phyloP scores from a whole-genome alignment of 225 moss, liverwort and hornwort species.

The Asterella californica region DNA sequence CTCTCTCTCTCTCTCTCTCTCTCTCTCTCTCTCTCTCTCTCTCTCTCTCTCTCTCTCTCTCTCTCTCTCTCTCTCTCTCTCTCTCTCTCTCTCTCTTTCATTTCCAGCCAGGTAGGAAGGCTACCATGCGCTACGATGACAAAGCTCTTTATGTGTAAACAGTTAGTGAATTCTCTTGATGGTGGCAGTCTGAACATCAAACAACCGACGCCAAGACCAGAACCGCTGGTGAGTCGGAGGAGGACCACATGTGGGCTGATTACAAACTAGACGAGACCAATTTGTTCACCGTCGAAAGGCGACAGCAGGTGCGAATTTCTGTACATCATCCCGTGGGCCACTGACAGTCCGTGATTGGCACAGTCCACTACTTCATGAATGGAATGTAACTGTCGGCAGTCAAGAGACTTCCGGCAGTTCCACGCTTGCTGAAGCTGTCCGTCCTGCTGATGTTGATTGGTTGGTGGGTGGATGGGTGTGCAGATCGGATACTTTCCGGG shows the following conservation, averaged over 20 bases:
- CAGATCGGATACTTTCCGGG: conserved; percentile 83
- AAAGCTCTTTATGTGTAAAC: background rate
- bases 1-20: too few relatives aligned
- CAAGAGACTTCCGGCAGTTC: background rate
- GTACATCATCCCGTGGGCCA: background rate
- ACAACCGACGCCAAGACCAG: conserved; percentile 67
- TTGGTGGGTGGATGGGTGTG: conserved; percentile 20
- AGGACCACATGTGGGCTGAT: conserved; percentile 78
- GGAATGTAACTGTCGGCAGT: too few relatives aligned
- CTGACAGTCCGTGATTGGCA: background rate
- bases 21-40: too few relatives aligned
- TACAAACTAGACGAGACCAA: conserved; percentile 76
- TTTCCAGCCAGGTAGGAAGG: background rate
- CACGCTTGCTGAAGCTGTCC: background rate
- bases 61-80: too few relatives aligned
- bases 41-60: too few relatives aligned
- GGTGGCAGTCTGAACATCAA: conserved; percentile 70
- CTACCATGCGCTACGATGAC: background rate
- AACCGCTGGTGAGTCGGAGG: conserved; percentile 58
- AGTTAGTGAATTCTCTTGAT: background rate
- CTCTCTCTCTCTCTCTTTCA: too few relatives aligned
- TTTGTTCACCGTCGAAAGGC: conserved; percentile 65
- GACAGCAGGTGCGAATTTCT: conserved; percentile 66
- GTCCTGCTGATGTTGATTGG: conserved; percentile 15
- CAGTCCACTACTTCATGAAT: too few relatives aligned